Evolutionary conservation across 768 basidiomycete species (phyloP).

Genomic region (Leccinum rimulosum): DNA sequence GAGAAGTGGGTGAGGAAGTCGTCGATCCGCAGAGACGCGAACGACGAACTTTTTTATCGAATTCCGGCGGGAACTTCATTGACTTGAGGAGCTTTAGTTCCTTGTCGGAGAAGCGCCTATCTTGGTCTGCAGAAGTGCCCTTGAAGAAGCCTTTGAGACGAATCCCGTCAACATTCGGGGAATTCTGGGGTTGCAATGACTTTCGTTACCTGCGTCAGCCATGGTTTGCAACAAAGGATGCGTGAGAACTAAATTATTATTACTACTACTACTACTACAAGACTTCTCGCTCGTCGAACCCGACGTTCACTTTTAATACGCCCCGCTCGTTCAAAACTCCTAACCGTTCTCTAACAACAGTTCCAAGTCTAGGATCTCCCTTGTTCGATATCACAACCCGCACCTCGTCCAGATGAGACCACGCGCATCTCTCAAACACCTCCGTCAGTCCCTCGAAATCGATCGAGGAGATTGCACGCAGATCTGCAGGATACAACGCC

Average conservation of each 20-base stretch:
- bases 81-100: constrained; percentile 84
- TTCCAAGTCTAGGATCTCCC: constrained; percentile 26
- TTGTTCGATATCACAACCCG: constrained; percentile 31
- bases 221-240: constrained; percentile 33
- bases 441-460: constrained; percentile 29
- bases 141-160: constrained; percentile 72
- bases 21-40: not conserved
- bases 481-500: constrained; percentile 31
- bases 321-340: constrained; percentile 22
- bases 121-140: constrained; percentile 87
- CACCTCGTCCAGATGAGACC: constrained; percentile 27
- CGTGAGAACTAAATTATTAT: constrained; percentile 18
- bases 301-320: constrained; percentile 28
- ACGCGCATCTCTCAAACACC: constrained; percentile 23
- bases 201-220: constrained; percentile 56
- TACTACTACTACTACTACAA: constrained; percentile 18
- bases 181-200: constrained; percentile 15
- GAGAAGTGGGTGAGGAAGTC: not conserved
- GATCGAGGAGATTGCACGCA: constrained; percentile 26
- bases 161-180: constrained; percentile 5
- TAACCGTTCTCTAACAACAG: constrained; percentile 24
- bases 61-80: constrained; percentile 89
- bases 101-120: constrained; percentile 93
- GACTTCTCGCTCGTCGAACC: constrained; percentile 33
- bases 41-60: constrained; percentile 73